phyloP scores from a whole-genome alignment of 805 yeast species.

The Ascoidea tarda region DNA sequence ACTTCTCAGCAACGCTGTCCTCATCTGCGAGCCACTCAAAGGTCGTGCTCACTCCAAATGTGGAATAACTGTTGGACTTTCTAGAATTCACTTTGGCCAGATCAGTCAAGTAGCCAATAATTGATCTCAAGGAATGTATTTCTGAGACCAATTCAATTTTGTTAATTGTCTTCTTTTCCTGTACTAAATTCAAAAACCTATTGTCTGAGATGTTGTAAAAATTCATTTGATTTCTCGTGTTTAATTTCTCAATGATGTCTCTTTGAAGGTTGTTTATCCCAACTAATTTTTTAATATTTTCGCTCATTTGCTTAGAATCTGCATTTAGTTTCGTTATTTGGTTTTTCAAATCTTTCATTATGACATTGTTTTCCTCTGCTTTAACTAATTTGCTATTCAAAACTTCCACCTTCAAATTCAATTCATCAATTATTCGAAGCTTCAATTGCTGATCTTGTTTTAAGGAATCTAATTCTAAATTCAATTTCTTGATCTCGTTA shows the following conservation, averaged over 20 bases:
- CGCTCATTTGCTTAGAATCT: background rate
- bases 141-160: background rate
- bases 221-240: background rate
- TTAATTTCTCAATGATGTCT: background rate
- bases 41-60: background rate
- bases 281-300: no score
- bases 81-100: background rate
- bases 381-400: no score
- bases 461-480: constrained; percentile 7
- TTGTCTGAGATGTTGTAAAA: background rate
- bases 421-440: constrained; percentile 14
- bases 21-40: background rate
- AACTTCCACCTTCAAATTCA: constrained; percentile 12
- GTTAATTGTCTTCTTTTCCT: background rate
- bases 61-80: background rate
- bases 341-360: background rate
- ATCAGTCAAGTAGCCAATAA: background rate
- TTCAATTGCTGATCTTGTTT: constrained; percentile 14
- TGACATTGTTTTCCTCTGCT: background rate
- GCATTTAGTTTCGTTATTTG: no score
- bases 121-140: background rate
- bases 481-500: background rate
- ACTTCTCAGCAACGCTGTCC: no score
- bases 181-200: background rate
- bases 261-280: background rate